Evolutionary conservation across 148 eudicot genomes (phyloP), one percentile per base, ranked within the genome.

Genomic region (Spergularia marina): DNA sequence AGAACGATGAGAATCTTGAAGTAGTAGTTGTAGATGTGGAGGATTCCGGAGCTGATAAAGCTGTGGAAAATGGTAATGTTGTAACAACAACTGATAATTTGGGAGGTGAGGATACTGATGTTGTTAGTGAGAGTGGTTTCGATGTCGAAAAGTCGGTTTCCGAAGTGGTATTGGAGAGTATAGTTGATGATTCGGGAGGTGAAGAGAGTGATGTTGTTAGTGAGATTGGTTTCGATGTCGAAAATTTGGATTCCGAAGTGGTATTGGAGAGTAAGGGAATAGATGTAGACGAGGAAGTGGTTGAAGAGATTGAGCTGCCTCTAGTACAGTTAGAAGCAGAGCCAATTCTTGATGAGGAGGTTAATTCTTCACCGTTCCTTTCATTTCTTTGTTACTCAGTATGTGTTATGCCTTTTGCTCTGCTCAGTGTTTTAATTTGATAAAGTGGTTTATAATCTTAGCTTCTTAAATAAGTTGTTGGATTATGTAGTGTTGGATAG

Each of bases 331-430:
- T 76, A 52, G 81, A 83, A 71, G 78, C 83, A 76, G 82, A 84
- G 40, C 77, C 75, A 49, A 54, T 76, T 77, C 77, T 74, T 54
- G 76, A 73, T 47, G 86, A 78, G 71, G 85, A 68, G 82, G 67
- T 72, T 65, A 72, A 54, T 41, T 75, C 13, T 58, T 68, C 40
- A 23, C 25, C 57, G 25, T 23, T 23, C 25, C 25, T 23, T 23
- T 23, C 25, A 23, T 23, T 23, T 23, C 25, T 23, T 41, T 41
- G 6, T 41, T 41, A n/a, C n/a, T n/a, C n/a, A n/a, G n/a, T n/a
- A 41, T 41, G 8, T 41, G 6, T 41, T 41, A 1, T 41, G 44
- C 25, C 25, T 41, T 41, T 41, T 41, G 44, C 44, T 41, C 44
- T 41, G 44, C 44, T 41, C 44, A 41, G 2, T 41, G 44, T 7